phyloP scores from a whole-genome alignment of 2,329 filamentous ascomycete genomes.

The Ambrosiella cleistominuta region DNA sequence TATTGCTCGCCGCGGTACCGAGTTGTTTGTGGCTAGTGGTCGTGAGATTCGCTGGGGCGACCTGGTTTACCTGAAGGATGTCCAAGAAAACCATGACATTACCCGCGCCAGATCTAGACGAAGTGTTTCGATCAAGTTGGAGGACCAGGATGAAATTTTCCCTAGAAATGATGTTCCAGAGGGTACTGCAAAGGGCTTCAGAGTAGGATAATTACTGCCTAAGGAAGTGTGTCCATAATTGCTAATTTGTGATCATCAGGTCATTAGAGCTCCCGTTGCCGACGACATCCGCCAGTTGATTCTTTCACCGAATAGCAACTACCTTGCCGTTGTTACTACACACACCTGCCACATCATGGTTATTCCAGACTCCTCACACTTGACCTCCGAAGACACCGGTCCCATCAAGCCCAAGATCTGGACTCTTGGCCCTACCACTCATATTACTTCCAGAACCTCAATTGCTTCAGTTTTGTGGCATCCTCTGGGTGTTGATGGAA shows the following conservation, averaged over 20 bases:
- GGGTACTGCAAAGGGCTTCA: slow-evolving; percentile 18
- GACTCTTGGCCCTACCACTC: slow-evolving; percentile 80
- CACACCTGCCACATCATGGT: slow-evolving; percentile 78
- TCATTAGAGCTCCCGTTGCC: slow-evolving; percentile 59
- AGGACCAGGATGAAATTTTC: slow-evolving; percentile 19
- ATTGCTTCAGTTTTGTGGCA: slow-evolving; percentile 81
- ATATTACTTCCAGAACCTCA: slow-evolving; percentile 70
- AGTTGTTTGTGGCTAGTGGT: slow-evolving; percentile 76
- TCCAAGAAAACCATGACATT: slow-evolving; percentile 16
- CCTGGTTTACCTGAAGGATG: slow-evolving; percentile 59
- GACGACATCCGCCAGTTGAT: slow-evolving; percentile 71
- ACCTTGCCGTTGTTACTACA: slow-evolving; percentile 68
- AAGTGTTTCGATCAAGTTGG: slow-evolving; percentile 26
- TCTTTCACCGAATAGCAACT: slow-evolving; percentile 66
- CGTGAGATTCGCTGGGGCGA: slow-evolving; percentile 88
- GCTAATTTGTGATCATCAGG: slow-evolving; percentile 27
- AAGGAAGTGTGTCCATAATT: background rate
- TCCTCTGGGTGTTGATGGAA: slow-evolving; percentile 66
- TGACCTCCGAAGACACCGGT: slow-evolving; percentile 48
- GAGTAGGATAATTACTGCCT: slow-evolving; percentile 14
- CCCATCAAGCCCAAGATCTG: slow-evolving; percentile 70
- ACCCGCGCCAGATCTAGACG: slow-evolving; percentile 12
- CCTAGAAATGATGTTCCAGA: slow-evolving; percentile 14
- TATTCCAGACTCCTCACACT: slow-evolving; percentile 64
- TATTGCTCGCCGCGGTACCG: slow-evolving; percentile 65